Evolutionary conservation across 352 stramenopile genomes (phyloP), one percentile per base, ranked within the genome.

Genomic region (Phytophthora constricta): DNA sequence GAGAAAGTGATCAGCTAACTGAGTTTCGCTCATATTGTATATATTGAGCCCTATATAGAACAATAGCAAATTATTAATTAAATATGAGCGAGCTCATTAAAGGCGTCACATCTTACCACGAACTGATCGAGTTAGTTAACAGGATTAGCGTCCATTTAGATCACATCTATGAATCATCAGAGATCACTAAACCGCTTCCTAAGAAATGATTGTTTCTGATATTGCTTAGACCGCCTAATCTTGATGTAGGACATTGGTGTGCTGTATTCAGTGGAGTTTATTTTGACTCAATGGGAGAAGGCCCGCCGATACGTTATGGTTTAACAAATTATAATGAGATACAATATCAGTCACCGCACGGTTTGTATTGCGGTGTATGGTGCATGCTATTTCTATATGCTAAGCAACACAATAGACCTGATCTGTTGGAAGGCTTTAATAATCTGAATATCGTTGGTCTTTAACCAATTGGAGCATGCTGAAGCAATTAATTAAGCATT

Each of bases 241-340:
- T 2, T 3, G 47, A 27, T 27, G 22, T 58, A 8, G 58, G 58
- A 2, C 58, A 65, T 23, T 65, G 58, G 58, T 17, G 7, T 5
- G 3, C 17, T 0, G 17, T 41, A 13, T 26, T 34, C 26, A 25
- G 58, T 22, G 23, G 28, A 2, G 2, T 23, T 3, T 58, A 51
- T 26, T 65, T 65, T 19, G 58, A 65, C 28, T 31, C 3, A 1
- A 59, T 59, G 58, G 58, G 48, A 7, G 58, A 59, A 54, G 48
- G 37, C 28, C 48, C 48, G 5, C 58, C 58, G 19, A 53, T 3
- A 7, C 19, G 20, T 1, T 51, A 53, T 16, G 39, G 33, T 23
- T 51, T 55, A 5, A 53, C 3, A 11, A 58, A 54, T 22, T 66
- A 54, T 27, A 53, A 58, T 31, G 13, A 45, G 2, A 51, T 22